phyloP scores from a whole-genome alignment of 2,329 filamentous ascomycete species.

The Arthrobotrys sphaeroides region DNA sequence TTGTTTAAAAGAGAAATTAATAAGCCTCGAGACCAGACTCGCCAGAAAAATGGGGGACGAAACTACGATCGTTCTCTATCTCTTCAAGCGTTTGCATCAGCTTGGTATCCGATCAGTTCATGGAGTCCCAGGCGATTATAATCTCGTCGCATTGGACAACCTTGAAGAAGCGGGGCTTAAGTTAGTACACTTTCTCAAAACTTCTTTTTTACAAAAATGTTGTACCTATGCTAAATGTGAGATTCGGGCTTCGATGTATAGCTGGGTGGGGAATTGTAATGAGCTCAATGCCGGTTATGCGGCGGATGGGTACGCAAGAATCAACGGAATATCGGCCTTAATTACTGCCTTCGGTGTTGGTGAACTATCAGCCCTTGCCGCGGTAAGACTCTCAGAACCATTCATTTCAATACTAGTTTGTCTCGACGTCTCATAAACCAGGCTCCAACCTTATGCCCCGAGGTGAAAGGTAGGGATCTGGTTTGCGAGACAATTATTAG shows the following conservation, averaged over 20 bases:
- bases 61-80: slow-evolving; percentile 64
- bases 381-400: slow-evolving; percentile 59
- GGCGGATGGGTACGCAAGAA: slow-evolving; percentile 80
- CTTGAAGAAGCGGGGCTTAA: slow-evolving; percentile 68
- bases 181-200: slow-evolving; percentile 40
- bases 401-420: background rate
- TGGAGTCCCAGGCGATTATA: slow-evolving; percentile 77
- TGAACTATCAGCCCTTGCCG: slow-evolving; percentile 76
- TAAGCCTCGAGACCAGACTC: no score
- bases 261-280: slow-evolving; percentile 69
- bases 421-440: no score
- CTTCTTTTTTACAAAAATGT: slow-evolving; percentile 60
- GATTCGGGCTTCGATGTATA: background rate
- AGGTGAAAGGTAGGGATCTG: no score
- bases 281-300: slow-evolving; percentile 80
- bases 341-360: slow-evolving; percentile 79
- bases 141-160: slow-evolving; percentile 75
- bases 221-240: slow-evolving; percentile 57
- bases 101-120: slow-evolving; percentile 73
- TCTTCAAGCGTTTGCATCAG: slow-evolving; percentile 72
- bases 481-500: background rate
- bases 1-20: no score
- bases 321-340: slow-evolving; percentile 75
- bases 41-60: slow-evolving; percentile 43
- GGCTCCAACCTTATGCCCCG: no score